Evolutionary conservation across 352 stramenopile genomes (phyloP).

Genomic region (Phytophthora cryptogea): DNA sequence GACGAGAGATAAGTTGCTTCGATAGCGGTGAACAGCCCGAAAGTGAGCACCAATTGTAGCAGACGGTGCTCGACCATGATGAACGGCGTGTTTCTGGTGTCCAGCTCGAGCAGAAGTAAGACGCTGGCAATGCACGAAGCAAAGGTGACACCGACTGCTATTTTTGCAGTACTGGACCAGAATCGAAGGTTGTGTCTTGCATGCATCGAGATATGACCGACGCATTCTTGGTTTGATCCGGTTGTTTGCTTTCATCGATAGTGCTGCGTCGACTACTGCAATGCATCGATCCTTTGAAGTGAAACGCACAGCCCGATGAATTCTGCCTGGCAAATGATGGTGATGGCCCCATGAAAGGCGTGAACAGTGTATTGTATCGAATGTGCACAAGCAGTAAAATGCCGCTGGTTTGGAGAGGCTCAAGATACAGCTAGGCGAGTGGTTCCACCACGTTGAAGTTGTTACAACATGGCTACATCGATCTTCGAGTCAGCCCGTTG

Average conservation of each 20-base stretch:
- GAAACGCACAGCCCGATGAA: too few relatives aligned
- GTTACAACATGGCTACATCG: conserved; percentile 3
- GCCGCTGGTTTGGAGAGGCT: too few relatives aligned
- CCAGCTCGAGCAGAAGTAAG: not conserved
- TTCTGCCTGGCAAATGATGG: too few relatives aligned
- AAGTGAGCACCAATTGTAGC: conserved; percentile 7
- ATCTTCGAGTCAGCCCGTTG: conserved; percentile 6
- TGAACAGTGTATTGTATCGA: too few relatives aligned
- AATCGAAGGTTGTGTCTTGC: not conserved
- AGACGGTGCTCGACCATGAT: conserved; percentile 36
- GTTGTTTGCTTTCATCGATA: not conserved
- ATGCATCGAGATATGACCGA: not conserved
- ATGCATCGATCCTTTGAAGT: not conserved
- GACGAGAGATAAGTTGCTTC: conserved; percentile 8
- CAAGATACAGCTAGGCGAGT: not conserved
- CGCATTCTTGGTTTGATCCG: conserved; percentile 1
- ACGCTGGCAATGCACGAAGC: not conserved
- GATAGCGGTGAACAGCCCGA: conserved; percentile 14
- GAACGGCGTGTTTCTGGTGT: conserved; percentile 20
- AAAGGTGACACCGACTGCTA: not conserved
- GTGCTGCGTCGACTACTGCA: not conserved
- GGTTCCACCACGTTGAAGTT: conserved; percentile 8
- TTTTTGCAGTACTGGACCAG: conserved; percentile 11
- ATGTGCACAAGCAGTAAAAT: too few relatives aligned
- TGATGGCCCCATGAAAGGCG: too few relatives aligned